Evolutionary conservation across 306 rosid genomes (phyloP).

Genomic region (Canavalia gladiata): DNA sequence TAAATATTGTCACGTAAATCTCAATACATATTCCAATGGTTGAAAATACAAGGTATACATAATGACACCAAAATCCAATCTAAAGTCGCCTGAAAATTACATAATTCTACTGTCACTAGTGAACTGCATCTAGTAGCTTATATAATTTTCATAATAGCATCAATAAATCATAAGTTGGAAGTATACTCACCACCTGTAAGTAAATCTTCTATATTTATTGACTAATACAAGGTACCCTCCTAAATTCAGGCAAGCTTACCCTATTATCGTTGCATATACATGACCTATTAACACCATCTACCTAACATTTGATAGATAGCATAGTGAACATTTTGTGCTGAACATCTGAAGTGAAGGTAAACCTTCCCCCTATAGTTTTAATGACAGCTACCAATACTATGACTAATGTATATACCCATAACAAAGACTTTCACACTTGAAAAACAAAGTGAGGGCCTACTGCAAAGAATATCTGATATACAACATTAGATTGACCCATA

Average conservation of each 20-base stretch:
- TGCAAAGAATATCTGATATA: constrained; percentile 34
- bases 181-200: background rate
- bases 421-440: constrained; percentile 37
- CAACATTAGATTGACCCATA: constrained; percentile 73
- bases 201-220: constrained; percentile 44
- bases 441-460: constrained; percentile 32
- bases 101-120: background rate
- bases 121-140: constrained; percentile 17
- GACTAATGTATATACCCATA: constrained; percentile 45
- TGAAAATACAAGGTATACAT: background rate
- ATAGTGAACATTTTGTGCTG: constrained; percentile 30
- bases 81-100: background rate
- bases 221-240: constrained; percentile 43
- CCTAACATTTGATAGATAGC: constrained; percentile 42
- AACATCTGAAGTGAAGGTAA: constrained; percentile 26
- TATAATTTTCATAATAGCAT: constrained; percentile 26
- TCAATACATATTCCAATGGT: background rate
- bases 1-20: constrained; percentile 3
- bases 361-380: constrained; percentile 31
- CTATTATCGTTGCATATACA: constrained; percentile 33
- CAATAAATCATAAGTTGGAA: constrained; percentile 3
- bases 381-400: constrained; percentile 10
- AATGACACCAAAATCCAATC: constrained; percentile 16
- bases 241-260: constrained; percentile 37
- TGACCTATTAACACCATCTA: constrained; percentile 24